These are phyloP conservation scores for Pythium folliculosum DNA, from an alignment of 352 stramenopile species.

Conservation along the genomic window DNA sequence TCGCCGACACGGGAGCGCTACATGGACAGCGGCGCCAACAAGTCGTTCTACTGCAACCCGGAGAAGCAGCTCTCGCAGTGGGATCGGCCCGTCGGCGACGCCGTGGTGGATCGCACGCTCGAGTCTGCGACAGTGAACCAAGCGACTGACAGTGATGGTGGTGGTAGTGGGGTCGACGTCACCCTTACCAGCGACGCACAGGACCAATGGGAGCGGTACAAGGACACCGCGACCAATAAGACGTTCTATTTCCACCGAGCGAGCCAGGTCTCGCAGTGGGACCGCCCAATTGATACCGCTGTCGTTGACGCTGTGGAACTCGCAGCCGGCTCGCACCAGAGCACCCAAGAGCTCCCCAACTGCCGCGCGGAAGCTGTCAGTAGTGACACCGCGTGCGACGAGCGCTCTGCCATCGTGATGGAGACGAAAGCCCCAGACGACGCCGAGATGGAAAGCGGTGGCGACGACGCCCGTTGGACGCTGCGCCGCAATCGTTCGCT, in stretches of 20 bases:
- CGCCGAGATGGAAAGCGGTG: background rate
- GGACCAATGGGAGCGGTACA: slow-evolving; percentile 51
- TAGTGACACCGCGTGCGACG: too few relatives aligned
- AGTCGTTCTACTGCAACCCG: slow-evolving; percentile 29
- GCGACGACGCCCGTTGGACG: slow-evolving; percentile 19
- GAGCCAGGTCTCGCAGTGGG: slow-evolving; percentile 47
- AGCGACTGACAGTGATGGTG: background rate
- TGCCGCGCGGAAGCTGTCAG: slow-evolving; percentile 13
- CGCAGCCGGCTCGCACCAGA: slow-evolving; percentile 14
- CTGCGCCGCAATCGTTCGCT: slow-evolving; percentile 31
- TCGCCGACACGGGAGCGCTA: slow-evolving; percentile 15
- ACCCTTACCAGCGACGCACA: background rate
- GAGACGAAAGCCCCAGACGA: too few relatives aligned
- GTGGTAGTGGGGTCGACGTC: background rate
- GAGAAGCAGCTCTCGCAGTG: slow-evolving; percentile 20
- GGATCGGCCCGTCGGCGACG: slow-evolving; percentile 13
- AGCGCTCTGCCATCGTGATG: too few relatives aligned
- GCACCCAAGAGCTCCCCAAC: slow-evolving; percentile 15
- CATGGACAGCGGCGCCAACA: slow-evolving; percentile 23
- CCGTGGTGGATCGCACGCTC: slow-evolving; percentile 10
- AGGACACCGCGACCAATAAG: slow-evolving; percentile 49
- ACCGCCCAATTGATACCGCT: slow-evolving; percentile 17
- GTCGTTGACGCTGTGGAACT: slow-evolving; percentile 21
- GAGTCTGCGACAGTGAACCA: background rate
- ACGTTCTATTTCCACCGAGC: slow-evolving; percentile 55